These are phyloP conservation scores for Colletotrichum filicis DNA, from an alignment of 2,329 filamentous ascomycete genomes.

Conservation along the genomic window DNA sequence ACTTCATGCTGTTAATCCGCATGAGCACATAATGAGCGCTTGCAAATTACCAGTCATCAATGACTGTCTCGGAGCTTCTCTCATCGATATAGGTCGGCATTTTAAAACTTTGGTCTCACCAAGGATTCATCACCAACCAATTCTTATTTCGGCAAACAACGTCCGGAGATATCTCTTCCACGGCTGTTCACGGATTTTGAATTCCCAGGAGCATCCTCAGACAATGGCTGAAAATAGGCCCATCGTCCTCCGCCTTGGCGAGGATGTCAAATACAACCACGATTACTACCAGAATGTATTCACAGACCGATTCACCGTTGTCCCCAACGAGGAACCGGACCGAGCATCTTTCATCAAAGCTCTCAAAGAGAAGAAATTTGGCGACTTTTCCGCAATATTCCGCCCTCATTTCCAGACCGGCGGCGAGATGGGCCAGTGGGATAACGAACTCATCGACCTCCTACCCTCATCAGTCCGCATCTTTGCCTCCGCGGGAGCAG, in stretches of 20 bases:
- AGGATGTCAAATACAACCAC: slow-evolving; percentile 59
- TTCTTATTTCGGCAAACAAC: too few species aligned
- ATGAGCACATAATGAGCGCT: not conserved
- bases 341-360: slow-evolving; percentile 52
- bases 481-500: slow-evolving; percentile 69
- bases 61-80: not conserved
- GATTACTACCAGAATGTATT: slow-evolving; percentile 53
- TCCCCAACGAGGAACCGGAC: slow-evolving; percentile 49
- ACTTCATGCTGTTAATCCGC: not conserved
- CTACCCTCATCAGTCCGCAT: slow-evolving; percentile 65
- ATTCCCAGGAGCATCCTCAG: not conserved
- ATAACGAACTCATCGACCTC: slow-evolving; percentile 64
- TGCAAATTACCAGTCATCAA: not conserved
- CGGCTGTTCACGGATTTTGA: not conserved
- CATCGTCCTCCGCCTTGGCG: slow-evolving; percentile 55
- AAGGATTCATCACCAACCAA: too few species aligned
- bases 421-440: slow-evolving; percentile 72
- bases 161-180: not conserved
- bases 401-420: slow-evolving; percentile 70
- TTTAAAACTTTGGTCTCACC: too few species aligned
- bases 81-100: too few species aligned
- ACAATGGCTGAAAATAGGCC: slow-evolving; percentile 40
- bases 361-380: slow-evolving; percentile 49
- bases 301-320: slow-evolving; percentile 50
- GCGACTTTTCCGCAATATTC: slow-evolving; percentile 53